Base-by-base conservation (phyloP, 805 yeast genomes). In the Metschnikowia anglica region DNA sequence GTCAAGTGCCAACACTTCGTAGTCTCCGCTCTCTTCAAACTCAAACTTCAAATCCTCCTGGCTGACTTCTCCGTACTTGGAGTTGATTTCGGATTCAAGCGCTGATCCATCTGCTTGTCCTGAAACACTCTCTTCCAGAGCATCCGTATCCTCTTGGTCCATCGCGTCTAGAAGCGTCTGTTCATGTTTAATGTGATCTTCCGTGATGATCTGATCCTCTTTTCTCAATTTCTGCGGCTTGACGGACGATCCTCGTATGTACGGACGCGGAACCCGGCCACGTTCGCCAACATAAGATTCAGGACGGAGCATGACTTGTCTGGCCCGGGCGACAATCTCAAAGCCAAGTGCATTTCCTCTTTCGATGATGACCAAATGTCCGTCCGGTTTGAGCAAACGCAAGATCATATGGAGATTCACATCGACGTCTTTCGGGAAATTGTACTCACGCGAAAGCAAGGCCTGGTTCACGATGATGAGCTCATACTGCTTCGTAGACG, bases 341-440 rank as follows among this genome's bases (percentile, higher is more conserved):
- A 88, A 88, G 0, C 98, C 98, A 24, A 81, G 58, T 0, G 97
- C 88, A 43, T 85, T 86, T 2, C 99, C 99, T 49, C 97, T 73
- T 65, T 93, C 98, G 2, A 90, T 66, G 2, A 93, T 60, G 1
- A 89, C 82, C 10, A 91, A 63, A 45, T 82, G 81, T 0, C 98
- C 99, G 9, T 79, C 78, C 0, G 97, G 96, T 12, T 79, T 76
- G 34, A 90, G 64, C 13, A 85, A 65, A 13, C 73, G 68, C 18
- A 89, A 66, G 25, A 85, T 68, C 46, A 72, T 70, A 48, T 82
- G 80, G 8, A 88, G 55, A 39, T 75, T 81, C 17, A 73, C 71
- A 61, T 89, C 97, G 4, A 88, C 82, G 49, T 87, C 84, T 15
- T 73, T 70, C 0, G 95, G 93, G 53, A 84, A 86, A 44, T 74